Percentiles rank a stretch among this genome's conserved stretches.
Conservation (phyloP, 2,329 filamentous ascomycete genomes). For the Dothiorella sarmentorum region DNA sequence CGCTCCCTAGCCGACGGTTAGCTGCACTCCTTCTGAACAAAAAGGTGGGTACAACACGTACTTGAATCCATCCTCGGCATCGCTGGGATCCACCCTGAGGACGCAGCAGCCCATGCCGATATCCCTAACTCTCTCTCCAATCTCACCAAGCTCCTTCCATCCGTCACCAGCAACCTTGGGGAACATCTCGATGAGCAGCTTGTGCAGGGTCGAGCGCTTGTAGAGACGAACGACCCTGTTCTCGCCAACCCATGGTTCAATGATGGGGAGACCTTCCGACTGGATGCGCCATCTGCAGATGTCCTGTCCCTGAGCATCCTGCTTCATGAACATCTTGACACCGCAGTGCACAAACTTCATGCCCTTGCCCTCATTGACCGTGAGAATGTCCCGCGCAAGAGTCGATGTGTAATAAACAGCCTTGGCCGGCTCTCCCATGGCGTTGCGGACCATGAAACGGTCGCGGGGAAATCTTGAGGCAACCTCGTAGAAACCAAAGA, state of each 20-base stretch:
- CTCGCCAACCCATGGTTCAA: constrained; percentile 85
- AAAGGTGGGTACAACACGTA: constrained; percentile 28
- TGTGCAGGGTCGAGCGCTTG: constrained; percentile 74
- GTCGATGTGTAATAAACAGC: constrained; percentile 94
- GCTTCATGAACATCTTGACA: constrained; percentile 99
- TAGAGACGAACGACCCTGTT: constrained; percentile 70
- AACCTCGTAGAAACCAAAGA: constrained; percentile 81
- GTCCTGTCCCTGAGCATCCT: constrained; percentile 81
- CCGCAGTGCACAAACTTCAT: constrained; percentile 96
- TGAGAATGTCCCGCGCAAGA: constrained; percentile 79
- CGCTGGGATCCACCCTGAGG: constrained; percentile 74
- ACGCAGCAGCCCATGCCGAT: constrained; percentile 91
- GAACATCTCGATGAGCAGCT: constrained; percentile 93
- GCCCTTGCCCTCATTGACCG: constrained; percentile 81
- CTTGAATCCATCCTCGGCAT: constrained; percentile 56
- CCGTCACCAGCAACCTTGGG: constrained; percentile 75
- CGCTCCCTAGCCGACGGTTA: constrained; percentile 54
- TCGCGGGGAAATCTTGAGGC: constrained; percentile 81
- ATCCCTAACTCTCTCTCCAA: constrained; percentile 75
- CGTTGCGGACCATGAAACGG: constrained; percentile 95
- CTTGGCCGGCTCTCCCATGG: constrained; percentile 79
- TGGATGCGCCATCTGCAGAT: constrained; percentile 95
- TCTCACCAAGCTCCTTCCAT: constrained; percentile 77
- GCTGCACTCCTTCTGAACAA: not conserved
- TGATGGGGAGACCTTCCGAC: constrained; percentile 84